phyloP scores from a whole-genome alignment of 768 basidiomycete genomes.

The Mycena rosella region DNA sequence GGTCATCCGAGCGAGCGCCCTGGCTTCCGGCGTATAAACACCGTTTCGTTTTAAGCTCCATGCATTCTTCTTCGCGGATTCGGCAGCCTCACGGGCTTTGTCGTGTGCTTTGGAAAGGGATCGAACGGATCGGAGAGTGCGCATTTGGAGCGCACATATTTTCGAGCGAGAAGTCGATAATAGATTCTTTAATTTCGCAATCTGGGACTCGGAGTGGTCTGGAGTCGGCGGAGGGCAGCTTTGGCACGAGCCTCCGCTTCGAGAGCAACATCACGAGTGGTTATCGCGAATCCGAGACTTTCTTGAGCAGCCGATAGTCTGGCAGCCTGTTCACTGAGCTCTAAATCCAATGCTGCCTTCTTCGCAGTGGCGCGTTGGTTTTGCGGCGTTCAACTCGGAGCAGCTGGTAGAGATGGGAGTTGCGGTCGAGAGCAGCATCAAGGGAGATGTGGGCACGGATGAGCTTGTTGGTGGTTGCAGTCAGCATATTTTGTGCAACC shows the following conservation, averaged over 20 bases:
- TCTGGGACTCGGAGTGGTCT: background rate
- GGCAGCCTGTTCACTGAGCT: background rate
- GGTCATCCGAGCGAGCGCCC: background rate
- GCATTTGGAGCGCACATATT: background rate
- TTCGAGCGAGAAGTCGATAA: background rate
- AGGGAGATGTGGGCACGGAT: background rate
- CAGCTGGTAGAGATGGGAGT: background rate
- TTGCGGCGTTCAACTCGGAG: background rate
- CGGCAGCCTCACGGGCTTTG: background rate
- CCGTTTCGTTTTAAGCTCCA: background rate
- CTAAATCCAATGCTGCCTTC: background rate
- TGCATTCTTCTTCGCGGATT: background rate
- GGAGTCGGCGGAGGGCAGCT: background rate
- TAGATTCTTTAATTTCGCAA: background rate
- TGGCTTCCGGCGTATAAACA: background rate
- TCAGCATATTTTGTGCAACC: background rate
- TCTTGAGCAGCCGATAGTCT: background rate
- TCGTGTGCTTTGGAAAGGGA: background rate
- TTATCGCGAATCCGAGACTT: background rate
- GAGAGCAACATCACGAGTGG: background rate
- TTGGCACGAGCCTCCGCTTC: background rate
- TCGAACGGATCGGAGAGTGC: background rate
- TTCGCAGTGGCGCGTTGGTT: background rate
- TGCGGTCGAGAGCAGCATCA: background rate
- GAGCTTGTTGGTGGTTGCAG: background rate